Evolutionary conservation across 2,329 filamentous ascomycete species (phyloP).

Genomic region (Paecilomyces sp.): DNA sequence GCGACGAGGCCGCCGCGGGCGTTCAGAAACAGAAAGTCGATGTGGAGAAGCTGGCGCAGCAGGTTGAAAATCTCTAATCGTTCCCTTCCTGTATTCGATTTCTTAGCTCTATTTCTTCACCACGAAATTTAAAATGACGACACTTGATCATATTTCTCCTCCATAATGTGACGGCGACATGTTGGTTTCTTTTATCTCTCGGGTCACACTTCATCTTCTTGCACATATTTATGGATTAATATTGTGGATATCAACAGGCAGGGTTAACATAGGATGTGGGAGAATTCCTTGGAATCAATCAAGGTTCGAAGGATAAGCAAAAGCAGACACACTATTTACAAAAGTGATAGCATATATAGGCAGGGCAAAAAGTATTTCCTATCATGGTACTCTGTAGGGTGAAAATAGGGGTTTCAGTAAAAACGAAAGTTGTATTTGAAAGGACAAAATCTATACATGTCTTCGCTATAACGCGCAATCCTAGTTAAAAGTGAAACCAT

Average conservation of each 20-base stretch:
- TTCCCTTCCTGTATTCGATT: neutral
- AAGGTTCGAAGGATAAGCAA: too few relatives aligned
- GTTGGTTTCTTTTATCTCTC: neutral
- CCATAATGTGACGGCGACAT: neutral
- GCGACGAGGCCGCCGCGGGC: slow-evolving; percentile 14
- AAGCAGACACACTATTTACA: too few relatives aligned
- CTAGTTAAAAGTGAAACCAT: too few relatives aligned
- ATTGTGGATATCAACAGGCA: neutral
- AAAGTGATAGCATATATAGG: too few relatives aligned
- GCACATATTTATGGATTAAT: neutral
- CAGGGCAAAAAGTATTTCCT: too few relatives aligned
- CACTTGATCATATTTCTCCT: neutral
- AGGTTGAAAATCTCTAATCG: slow-evolving; percentile 25
- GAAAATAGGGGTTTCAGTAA: too few relatives aligned
- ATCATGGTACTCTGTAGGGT: too few relatives aligned
- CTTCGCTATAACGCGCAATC: too few relatives aligned
- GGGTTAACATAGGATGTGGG: neutral
- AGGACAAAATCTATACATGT: too few relatives aligned
- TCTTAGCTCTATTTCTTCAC: neutral
- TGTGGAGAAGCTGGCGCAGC: slow-evolving; percentile 29
- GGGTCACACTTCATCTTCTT: neutral
- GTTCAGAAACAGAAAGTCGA: slow-evolving; percentile 25
- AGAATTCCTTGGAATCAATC: too few relatives aligned
- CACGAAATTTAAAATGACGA: neutral
- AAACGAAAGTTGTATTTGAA: too few relatives aligned